Evolutionary conservation across 345 rosid genomes (phyloP), one percentile per base, ranked within the genome.

Genomic region (Conringia planisiliqua): DNA sequence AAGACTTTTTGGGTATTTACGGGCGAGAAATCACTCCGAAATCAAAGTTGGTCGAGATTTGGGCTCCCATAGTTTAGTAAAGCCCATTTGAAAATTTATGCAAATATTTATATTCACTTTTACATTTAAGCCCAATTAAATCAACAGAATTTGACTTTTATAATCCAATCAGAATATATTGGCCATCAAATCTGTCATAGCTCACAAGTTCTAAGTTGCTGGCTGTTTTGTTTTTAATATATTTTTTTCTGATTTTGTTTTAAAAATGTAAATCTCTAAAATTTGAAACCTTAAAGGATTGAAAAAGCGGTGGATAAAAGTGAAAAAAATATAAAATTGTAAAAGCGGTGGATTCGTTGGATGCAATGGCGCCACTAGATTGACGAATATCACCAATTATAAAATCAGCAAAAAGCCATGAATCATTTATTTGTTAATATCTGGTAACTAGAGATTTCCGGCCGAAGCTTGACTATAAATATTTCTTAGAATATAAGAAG

Each of bases 61-160:
- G 61, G 61, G 39, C 36, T 56, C 12, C 12, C 9, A 56, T n/a
- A 32, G 12, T 27, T 33, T 33, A 33, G 24, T 33, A 58, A 58
- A 58, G 43, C 43, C 63, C 43, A 18, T 30, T 57, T 9, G 2
- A 16, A 32, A 13, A 24, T 0, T 26, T 11, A 32, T 29, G 6
- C 29, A 27, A 3, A 27, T 42, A 8, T 26, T 10, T 11, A 9
- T 10, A 64, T 44, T 44, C 27, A 6, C 35, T 44, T 22, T 20
- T 58, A 62, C 1, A 10, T 35, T 11, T 1, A 62, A 65, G 77
- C 77, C 76, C 76, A 72, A 62, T 16, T 40, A 7, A 62, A 54
- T 30, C 30, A n/a, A 27, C 22, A 24, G 0, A 32, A 30, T 44
- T 13, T 69, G 26, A 33, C 2, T 30, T 17, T 22, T 44, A 11